Conservation (phyloP, 805 yeast species). For the Pichia pseudocactophila region DNA sequence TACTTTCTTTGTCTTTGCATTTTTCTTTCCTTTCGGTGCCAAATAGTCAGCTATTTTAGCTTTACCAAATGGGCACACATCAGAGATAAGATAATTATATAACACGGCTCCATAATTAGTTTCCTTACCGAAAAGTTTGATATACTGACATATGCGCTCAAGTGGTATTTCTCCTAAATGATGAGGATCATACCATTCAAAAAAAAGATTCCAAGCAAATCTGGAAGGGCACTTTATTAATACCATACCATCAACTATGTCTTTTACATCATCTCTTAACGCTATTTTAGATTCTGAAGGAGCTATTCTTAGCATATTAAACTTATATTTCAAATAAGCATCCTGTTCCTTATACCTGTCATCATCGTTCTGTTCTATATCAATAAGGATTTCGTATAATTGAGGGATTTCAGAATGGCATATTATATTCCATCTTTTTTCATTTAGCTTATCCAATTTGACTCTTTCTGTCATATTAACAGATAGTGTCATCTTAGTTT, state of each 20-base stretch:
- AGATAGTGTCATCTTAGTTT: slow-evolving; percentile 42
- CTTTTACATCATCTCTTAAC: slow-evolving; percentile 36
- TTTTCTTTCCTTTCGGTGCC: slow-evolving; percentile 10
- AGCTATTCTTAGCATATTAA: slow-evolving; percentile 42
- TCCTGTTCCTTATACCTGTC: slow-evolving; percentile 53
- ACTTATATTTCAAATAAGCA: slow-evolving; percentile 46
- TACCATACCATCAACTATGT: slow-evolving; percentile 64
- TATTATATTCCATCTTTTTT: slow-evolving; percentile 39
- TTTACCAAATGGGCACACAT: slow-evolving; percentile 51
- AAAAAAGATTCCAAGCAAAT: slow-evolving; percentile 62
- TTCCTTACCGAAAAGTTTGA: slow-evolving; percentile 41
- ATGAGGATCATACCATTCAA: slow-evolving; percentile 62
- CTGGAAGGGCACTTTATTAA: slow-evolving; percentile 52
- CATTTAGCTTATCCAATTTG: slow-evolving; percentile 25
- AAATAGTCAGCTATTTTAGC: slow-evolving; percentile 20
- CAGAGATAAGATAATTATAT: slow-evolving; percentile 58
- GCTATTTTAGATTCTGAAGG: slow-evolving; percentile 37
- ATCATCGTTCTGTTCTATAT: slow-evolving; percentile 49
- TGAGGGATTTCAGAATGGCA: slow-evolving; percentile 41
- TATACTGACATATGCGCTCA: slow-evolving; percentile 38
- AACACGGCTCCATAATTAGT: slow-evolving; percentile 53
- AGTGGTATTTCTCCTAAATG: slow-evolving; percentile 42
- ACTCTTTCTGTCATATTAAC: slow-evolving; percentile 34
- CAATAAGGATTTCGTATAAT: slow-evolving; percentile 48
- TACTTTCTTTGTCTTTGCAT: slow-evolving; percentile 6